Evolutionary conservation across 345 rosid species (phyloP).

Genomic region (Linum lewisii): DNA sequence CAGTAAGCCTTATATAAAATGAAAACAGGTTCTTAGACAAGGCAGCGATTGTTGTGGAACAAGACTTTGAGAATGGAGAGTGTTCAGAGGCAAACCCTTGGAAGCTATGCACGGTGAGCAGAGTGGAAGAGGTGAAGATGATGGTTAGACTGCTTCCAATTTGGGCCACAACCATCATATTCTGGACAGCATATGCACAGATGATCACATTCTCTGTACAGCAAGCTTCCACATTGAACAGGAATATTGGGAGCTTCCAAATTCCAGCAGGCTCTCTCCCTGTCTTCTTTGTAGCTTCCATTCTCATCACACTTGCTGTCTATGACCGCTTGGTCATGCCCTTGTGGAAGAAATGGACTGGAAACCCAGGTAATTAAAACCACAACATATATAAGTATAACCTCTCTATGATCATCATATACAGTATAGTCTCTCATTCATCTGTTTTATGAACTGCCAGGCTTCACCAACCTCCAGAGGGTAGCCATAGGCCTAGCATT

Average conservation of each 20-base stretch:
- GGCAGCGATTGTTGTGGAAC: slow-evolving; percentile 39
- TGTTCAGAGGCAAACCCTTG: slow-evolving; percentile 35
- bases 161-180: slow-evolving; percentile 61
- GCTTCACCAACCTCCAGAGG: slow-evolving; percentile 44
- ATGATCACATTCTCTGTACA: slow-evolving; percentile 61
- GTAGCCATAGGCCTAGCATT: slow-evolving; percentile 42
- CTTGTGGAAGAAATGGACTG: slow-evolving; percentile 51
- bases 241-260: slow-evolving; percentile 41
- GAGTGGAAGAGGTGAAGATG: slow-evolving; percentile 63
- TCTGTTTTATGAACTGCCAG: no score
- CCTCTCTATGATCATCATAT: no score
- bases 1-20: neutral
- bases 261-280: slow-evolving; percentile 62
- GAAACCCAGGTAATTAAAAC: slow-evolving; percentile 57
- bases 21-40: slow-evolving; percentile 50
- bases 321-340: slow-evolving; percentile 56
- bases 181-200: slow-evolving; percentile 58
- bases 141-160: slow-evolving; percentile 44
- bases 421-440: no score
- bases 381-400: no score
- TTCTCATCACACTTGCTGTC: slow-evolving; percentile 35
- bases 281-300: slow-evolving; percentile 45
- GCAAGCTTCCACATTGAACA: slow-evolving; percentile 58
- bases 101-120: slow-evolving; percentile 47
- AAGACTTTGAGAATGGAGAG: slow-evolving; percentile 24